Conservation (phyloP, 495 filamentous ascomycete species). For the Tuber brumale region DNA sequence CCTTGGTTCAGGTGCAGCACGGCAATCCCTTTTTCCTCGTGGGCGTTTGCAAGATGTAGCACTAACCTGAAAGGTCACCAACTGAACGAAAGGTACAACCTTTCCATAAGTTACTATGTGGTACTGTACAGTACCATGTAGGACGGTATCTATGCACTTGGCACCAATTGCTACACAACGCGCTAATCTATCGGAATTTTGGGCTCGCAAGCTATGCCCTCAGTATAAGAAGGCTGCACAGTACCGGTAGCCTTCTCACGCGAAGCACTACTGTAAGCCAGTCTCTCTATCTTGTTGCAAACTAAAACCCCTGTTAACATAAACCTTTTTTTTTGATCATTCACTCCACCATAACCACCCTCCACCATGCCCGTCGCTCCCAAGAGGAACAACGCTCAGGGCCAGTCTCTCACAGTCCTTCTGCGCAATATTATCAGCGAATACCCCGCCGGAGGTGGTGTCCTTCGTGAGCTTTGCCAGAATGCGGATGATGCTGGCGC, state of each 20-base stretch:
- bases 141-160: background rate
- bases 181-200: background rate
- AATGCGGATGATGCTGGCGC: conserved; percentile 45
- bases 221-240: background rate
- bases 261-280: background rate
- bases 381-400: conserved; percentile 35
- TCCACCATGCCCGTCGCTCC: conserved; percentile 28
- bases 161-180: background rate
- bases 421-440: conserved; percentile 44
- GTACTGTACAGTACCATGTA: background rate
- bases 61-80: background rate
- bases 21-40: background rate
- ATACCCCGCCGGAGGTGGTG: conserved; percentile 43
- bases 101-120: background rate
- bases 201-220: background rate
- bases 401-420: conserved; percentile 39
- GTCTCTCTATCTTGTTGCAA: background rate
- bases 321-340: background rate
- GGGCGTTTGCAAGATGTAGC: background rate
- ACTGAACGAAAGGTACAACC: background rate
- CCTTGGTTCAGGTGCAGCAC: background rate
- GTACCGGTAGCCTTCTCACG: background rate
- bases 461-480: conserved; percentile 44
- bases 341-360: background rate
- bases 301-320: background rate